Conservation (phyloP, 2,329 filamentous ascomycete genomes). For the Trematosphaeria pertusa region DNA sequence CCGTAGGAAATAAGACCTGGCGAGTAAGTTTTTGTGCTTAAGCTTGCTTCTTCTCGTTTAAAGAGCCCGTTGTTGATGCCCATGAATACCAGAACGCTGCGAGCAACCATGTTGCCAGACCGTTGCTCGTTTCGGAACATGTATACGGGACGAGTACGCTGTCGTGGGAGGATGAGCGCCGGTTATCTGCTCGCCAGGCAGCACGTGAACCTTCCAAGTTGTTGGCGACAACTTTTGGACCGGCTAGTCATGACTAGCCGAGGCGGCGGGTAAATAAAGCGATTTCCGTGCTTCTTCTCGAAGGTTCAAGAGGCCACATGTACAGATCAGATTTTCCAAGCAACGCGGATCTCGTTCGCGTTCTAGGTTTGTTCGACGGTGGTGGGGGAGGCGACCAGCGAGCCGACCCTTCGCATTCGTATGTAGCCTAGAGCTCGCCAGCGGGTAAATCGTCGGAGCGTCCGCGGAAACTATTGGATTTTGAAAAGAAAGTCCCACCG, state of each 20-base stretch:
- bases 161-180: background rate
- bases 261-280: background rate
- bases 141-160: too few species aligned
- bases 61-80: too few species aligned
- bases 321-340: background rate
- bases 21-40: too few species aligned
- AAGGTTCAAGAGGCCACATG: constrained; percentile 7
- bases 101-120: too few species aligned
- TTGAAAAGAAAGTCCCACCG: constrained; percentile 1
- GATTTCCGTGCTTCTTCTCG: constrained; percentile 5
- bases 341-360: constrained; percentile 4
- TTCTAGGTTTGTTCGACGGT: background rate
- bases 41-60: too few species aligned
- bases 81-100: too few species aligned
- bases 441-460: constrained; percentile 11
- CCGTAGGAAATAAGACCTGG: too few species aligned
- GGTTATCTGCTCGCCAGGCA: too few species aligned
- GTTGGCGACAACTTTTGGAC: too few species aligned
- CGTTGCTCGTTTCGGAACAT: too few species aligned
- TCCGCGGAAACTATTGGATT: constrained; percentile 5
- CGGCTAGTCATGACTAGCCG: too few species aligned
- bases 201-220: too few species aligned
- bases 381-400: constrained; percentile 1
- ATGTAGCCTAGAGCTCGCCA: background rate
- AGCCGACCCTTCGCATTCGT: constrained; percentile 12